Base-by-base conservation (phyloP, 1,284 basidiomycete genomes). In the Omphalotus olearius region DNA sequence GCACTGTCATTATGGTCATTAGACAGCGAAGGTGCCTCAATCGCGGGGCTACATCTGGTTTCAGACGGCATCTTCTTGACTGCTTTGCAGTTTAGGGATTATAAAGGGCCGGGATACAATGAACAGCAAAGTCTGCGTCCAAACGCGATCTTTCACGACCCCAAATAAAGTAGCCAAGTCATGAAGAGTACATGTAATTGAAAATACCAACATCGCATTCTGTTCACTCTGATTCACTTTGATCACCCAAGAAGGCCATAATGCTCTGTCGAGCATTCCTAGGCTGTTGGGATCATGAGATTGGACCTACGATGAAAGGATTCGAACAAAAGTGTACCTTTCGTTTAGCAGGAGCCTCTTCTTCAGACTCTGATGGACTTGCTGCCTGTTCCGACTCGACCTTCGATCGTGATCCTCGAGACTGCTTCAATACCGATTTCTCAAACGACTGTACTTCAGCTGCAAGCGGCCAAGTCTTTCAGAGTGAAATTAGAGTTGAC, bases 381-480 rank as follows among this genome's bases (percentile, higher is more conserved):
- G 59, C 57, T 14, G 59, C 36, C 38, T 64, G 56, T 36, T 57
- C 23, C 52, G 52, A 33, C 57, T 54, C 45, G 37, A 56, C 56
- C 4, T 13, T 37, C 23, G 47, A 41, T 13, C 42, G 55, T 55
- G 56, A 49, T 35, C 53, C 45, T 40, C 60, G 59, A 35, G 62
- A 57, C 45, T 56, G 59, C 28, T 55, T 60, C 45, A 64, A 57
- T 47, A 70, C 62, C 9, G 70, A 65, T 50, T 72, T 64, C 42
- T 75, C 82, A 53, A 87, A 88, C 48, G 74, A 71, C 57, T 80
- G 70, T 25, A 87, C 85, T 54, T 87, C 86, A 74, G 79, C 86
- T 87, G 43, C 56, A 6, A 44, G 44, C 42, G 37, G 46, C 9
- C 13, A 23, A 23, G 3, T 2, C 2, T 2, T 23, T 23, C 23